A percentile compares a stretch with the other conserved stretches of the same genome.
Evolutionary conservation across 2,329 filamentous ascomycete genomes (phyloP).

Genomic region (Amylocarpus encephaloides): DNA sequence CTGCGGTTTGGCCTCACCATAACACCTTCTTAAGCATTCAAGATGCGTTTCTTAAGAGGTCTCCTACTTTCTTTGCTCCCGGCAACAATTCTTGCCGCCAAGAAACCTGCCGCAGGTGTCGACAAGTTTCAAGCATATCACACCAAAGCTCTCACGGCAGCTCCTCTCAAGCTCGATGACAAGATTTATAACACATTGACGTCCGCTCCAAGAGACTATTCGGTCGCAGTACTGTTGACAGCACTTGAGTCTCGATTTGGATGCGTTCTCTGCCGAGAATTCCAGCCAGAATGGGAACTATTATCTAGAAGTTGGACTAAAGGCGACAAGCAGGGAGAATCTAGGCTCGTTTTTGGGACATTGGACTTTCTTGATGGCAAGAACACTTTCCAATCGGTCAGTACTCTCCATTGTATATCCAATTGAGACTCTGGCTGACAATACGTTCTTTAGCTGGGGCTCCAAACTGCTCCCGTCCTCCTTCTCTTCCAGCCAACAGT

Average conservation of each 20-base stretch:
- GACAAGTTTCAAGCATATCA: slow-evolving; percentile 69
- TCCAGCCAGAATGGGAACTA: slow-evolving; percentile 91
- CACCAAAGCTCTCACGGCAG: slow-evolving; percentile 55
- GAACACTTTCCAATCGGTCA: slow-evolving; percentile 78
- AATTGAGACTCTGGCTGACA: not conserved
- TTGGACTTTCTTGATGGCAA: slow-evolving; percentile 85
- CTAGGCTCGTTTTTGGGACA: slow-evolving; percentile 70
- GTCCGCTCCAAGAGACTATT: slow-evolving; percentile 73
- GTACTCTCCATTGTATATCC: slow-evolving; percentile 4
- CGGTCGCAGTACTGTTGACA: slow-evolving; percentile 75
- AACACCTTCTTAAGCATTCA: slow-evolving; percentile 27
- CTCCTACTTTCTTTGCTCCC: slow-evolving; percentile 59
- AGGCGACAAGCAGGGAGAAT: slow-evolving; percentile 69
- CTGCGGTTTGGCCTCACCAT: not conserved
- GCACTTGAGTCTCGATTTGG: slow-evolving; percentile 78
- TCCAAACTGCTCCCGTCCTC: slow-evolving; percentile 90
- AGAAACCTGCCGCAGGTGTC: slow-evolving; percentile 45
- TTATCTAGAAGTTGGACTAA: slow-evolving; percentile 80
- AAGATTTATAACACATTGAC: slow-evolving; percentile 69
- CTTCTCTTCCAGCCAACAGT: slow-evolving; percentile 79
- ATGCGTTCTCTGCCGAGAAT: slow-evolving; percentile 80
- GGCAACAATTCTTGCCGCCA: slow-evolving; percentile 54
- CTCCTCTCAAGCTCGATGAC: slow-evolving; percentile 75
- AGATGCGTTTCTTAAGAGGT: slow-evolving; percentile 63
- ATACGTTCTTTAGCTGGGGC: slow-evolving; percentile 59